These are phyloP conservation scores for Clavariopsis aquatica DNA, from an alignment of 495 filamentous ascomycete genomes.

Conservation along the genomic window DNA sequence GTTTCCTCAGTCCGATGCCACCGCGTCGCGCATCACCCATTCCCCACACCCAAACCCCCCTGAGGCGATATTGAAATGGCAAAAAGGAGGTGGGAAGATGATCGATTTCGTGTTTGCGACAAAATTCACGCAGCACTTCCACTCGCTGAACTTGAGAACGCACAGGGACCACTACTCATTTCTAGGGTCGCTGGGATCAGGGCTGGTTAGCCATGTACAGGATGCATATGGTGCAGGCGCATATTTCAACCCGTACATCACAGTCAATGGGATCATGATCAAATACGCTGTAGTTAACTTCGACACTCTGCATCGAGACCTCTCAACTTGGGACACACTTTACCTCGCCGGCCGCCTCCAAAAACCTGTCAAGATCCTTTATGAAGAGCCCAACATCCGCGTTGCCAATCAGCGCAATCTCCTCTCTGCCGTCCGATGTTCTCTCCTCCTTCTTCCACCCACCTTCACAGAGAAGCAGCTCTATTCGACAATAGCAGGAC, in stretches of 20 bases:
- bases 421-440: conserved; percentile 83
- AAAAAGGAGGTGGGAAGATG: conserved; percentile 87
- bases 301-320: conserved; percentile 79
- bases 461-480: conserved; percentile 84
- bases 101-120: conserved; percentile 99
- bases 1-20: conserved; percentile 69
- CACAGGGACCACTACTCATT: conserved; percentile 92
- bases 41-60: conserved; percentile 75
- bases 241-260: conserved; percentile 96
- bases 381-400: conserved; percentile 86
- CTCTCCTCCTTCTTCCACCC: conserved; percentile 79
- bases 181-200: conserved; percentile 81
- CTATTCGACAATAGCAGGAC: conserved; percentile 83
- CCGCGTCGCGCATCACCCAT: conserved; percentile 50
- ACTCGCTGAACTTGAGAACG: conserved; percentile 82
- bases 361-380: conserved; percentile 96
- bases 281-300: conserved; percentile 97
- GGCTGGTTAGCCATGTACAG: conserved; percentile 77
- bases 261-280: conserved; percentile 92
- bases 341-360: conserved; percentile 94
- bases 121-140: conserved; percentile 94
- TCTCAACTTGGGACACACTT: conserved; percentile 85
- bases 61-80: conserved; percentile 72
- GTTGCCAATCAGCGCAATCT: conserved; percentile 95
- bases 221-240: conserved; percentile 89